Percentiles rank a stretch among this genome's conserved stretches.
phyloP scores from a whole-genome alignment of 441 rosid genomes.

The Pelargonium citronellum region DNA sequence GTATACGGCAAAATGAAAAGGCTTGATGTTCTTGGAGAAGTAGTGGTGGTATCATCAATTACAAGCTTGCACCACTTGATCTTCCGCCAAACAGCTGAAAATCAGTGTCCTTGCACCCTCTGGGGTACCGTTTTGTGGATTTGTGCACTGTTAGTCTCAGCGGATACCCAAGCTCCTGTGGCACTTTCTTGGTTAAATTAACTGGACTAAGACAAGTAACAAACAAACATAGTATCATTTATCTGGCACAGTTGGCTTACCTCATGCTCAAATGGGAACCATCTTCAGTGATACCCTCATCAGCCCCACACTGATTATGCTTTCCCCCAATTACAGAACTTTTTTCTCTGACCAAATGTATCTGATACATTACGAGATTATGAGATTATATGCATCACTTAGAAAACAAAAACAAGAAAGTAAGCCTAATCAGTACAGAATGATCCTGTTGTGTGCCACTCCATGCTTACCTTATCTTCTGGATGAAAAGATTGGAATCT shows the following conservation, averaged over 20 bases:
- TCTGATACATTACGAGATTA: constrained; percentile 28
- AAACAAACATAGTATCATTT: background rate
- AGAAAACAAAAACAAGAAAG: constrained; percentile 2
- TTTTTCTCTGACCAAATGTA: constrained; percentile 32
- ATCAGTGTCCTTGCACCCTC: background rate
- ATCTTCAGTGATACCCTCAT: constrained; percentile 25
- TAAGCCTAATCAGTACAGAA: background rate
- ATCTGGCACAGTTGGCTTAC: background rate
- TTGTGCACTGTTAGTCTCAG: constrained; percentile 20
- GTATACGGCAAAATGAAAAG: constrained; percentile 20
- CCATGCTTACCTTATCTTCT: constrained; percentile 54
- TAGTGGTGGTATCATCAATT: constrained; percentile 16
- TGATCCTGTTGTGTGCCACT: background rate
- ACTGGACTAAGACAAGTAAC: background rate
- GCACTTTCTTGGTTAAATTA: constrained; percentile 9
- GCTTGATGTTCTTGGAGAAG: constrained; percentile 12
- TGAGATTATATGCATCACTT: constrained; percentile 7
- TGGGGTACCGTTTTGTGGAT: constrained; percentile 5
- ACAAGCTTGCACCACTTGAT: constrained; percentile 18
- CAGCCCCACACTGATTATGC: constrained; percentile 27
- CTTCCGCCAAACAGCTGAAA: constrained; percentile 14
- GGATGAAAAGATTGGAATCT: constrained; percentile 50
- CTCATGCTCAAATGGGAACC: constrained; percentile 25
- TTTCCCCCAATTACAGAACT: constrained; percentile 25
- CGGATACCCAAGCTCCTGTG: constrained; percentile 49